Conservation (phyloP, 345 rosid species). For the Camelina sativa region DNA sequence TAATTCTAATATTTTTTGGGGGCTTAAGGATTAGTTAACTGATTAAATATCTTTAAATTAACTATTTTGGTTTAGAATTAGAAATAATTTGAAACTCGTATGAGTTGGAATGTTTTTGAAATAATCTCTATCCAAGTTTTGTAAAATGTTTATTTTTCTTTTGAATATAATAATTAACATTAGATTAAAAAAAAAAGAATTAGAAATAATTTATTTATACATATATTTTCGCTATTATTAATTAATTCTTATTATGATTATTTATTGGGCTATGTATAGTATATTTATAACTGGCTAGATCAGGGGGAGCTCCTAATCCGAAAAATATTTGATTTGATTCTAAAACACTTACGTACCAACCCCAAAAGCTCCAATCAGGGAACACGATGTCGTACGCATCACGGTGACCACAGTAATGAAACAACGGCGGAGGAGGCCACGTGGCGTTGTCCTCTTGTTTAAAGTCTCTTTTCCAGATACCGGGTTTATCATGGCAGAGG, state of each 20-base stretch:
- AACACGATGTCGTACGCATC: constrained; percentile 56
- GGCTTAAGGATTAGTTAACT: no score
- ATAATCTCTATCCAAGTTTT: no score
- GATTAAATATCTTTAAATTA: not conserved
- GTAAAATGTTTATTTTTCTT: no score
- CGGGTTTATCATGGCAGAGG: constrained; percentile 51
- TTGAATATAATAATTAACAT: no score
- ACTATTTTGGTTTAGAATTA: not conserved
- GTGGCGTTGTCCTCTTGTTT: constrained; percentile 30
- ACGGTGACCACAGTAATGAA: constrained; percentile 61
- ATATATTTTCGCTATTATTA: not conserved
- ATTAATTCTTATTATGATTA: not conserved
- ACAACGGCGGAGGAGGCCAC: constrained; percentile 61
- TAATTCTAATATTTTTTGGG: no score
- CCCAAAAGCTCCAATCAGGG: constrained; percentile 86
- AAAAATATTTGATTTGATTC: not conserved
- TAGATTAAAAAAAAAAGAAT: no score
- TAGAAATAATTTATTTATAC: no score
- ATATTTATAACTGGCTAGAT: not conserved
- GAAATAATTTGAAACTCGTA: no score
- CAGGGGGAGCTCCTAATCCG: not conserved
- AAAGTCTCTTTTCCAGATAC: constrained; percentile 44
- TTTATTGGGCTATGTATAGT: not conserved
- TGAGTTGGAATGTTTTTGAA: no score
- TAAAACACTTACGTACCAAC: constrained; percentile 47